Percentiles rank a stretch among this genome's conserved stretches.
phyloP scores from a whole-genome alignment of 805 yeast genomes.

The Saturnispora ahearnii region DNA sequence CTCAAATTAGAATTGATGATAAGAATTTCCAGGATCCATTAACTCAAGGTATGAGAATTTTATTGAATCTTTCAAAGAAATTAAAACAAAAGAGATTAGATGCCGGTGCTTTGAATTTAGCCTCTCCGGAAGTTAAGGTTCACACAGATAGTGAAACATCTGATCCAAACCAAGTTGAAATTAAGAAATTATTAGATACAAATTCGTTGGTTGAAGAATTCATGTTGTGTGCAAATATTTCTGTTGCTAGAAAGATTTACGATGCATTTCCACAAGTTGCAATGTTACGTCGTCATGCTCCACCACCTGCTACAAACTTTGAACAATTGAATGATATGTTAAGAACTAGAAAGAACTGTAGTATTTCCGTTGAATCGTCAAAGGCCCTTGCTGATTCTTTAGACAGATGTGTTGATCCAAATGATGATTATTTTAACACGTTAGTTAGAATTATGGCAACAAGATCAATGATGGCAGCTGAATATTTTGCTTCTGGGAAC shows the following conservation, averaged over 20 bases:
- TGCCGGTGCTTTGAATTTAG: slow-evolving; percentile 93
- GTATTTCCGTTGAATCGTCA: slow-evolving; percentile 74
- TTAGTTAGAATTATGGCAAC: slow-evolving; percentile 94
- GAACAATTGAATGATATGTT: slow-evolving; percentile 85
- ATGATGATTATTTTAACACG: slow-evolving; percentile 88
- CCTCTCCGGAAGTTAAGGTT: slow-evolving; percentile 97
- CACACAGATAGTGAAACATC: slow-evolving; percentile 96
- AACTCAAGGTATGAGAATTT: slow-evolving; percentile 80
- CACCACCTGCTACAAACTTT: slow-evolving; percentile 94
- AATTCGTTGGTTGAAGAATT: slow-evolving; percentile 96
- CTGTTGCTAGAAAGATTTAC: slow-evolving; percentile 88
- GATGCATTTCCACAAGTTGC: slow-evolving; percentile 97
- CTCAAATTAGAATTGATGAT: slow-evolving; percentile 89
- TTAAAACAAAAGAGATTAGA: slow-evolving; percentile 78
- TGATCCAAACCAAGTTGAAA: slow-evolving; percentile 92
- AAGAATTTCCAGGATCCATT: slow-evolving; percentile 64
- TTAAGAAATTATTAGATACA: slow-evolving; percentile 79
- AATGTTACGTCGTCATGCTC: slow-evolving; percentile 93
- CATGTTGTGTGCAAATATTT: slow-evolving; percentile 93
- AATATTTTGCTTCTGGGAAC: slow-evolving; percentile 87
- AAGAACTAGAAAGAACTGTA: slow-evolving; percentile 65
- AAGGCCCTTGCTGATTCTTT: slow-evolving; percentile 88
- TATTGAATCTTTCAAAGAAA: slow-evolving; percentile 70
- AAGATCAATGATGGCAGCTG: slow-evolving; percentile 99
- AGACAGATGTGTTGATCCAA: slow-evolving; percentile 74